A percentile compares a stretch with the other conserved stretches of the same genome.
Evolutionary conservation across 257 asterid genomes (phyloP).

Genomic region (Fraxinus quadrangulata): DNA sequence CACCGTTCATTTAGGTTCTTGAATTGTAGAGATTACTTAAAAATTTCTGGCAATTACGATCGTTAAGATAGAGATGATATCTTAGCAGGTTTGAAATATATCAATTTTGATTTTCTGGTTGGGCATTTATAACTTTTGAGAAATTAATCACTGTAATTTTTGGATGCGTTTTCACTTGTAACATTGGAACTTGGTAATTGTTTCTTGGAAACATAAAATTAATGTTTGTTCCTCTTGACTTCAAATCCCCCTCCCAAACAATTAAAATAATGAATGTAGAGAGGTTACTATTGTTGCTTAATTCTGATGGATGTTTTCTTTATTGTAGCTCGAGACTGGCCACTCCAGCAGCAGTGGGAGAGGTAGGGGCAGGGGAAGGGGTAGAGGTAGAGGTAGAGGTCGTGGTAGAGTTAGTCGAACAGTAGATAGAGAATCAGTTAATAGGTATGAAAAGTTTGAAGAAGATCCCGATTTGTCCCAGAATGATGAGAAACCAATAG

Average conservation of each 20-base stretch:
- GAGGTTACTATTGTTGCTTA: slow-evolving; percentile 5
- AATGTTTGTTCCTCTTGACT: too few relatives aligned
- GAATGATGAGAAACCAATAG: slow-evolving; percentile 34
- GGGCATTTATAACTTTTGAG: background rate
- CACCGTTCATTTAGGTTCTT: background rate
- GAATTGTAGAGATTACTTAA: background rate
- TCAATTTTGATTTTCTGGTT: background rate
- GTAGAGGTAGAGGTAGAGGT: slow-evolving; percentile 72
- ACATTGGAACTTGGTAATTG: too few relatives aligned
- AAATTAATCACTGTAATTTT: background rate
- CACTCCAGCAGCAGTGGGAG: slow-evolving; percentile 60
- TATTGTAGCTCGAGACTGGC: slow-evolving; percentile 50
- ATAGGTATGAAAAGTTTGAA: slow-evolving; percentile 39
- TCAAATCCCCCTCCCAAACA: too few relatives aligned
- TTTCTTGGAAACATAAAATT: background rate
- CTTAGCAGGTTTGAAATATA: background rate
- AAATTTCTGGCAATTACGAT: background rate
- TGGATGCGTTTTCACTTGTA: background rate
- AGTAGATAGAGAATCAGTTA: slow-evolving; percentile 36
- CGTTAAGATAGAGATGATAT: background rate
- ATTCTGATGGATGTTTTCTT: slow-evolving; percentile 14
- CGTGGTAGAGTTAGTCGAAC: slow-evolving; percentile 55
- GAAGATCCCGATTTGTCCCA: slow-evolving; percentile 38
- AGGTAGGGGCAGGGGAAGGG: slow-evolving; percentile 63
- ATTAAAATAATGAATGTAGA: background rate